Evolutionary conservation across 345 rosid genomes (phyloP), one percentile per base, ranked within the genome.

Genomic region (Citrus hindsii): DNA sequence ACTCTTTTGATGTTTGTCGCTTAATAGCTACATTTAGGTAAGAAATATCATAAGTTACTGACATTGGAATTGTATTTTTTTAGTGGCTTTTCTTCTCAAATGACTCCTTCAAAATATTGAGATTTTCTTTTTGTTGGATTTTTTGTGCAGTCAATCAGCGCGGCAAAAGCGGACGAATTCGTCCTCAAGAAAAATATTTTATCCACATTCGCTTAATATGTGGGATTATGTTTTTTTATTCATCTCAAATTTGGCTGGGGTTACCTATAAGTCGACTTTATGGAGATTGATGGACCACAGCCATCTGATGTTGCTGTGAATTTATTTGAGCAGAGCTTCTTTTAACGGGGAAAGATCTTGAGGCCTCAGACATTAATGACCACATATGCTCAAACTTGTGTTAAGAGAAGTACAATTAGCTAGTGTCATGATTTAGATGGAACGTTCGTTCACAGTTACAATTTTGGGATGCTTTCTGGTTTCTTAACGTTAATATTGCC

Each of bases 81-180:
- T 5, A n/a, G 32, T 60, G 14, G 64, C 64, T 24, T 25, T n/a
- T 60, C 64, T 60, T 60, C 64, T 60, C 27, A 12, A 3, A 60
- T 60, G 32, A 2, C 28, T 10, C 8, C 6, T 4, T 28, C 7
- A 8, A 64, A 64, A 6, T 64, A 64, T 64, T 63, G 30, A 64
- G 42, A 65, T 65, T 28, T 2, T 21, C 10, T 30, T 68, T 51
- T 51, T 24, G 69, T 69, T 79, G 73, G 4, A 2, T 51, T 71
- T 68, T 51, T 71, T 71, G 25, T 82, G 90, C 93, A 92, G 99
- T 85, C 99, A 4, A 89, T 97, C 79, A 94, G 96, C 86, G 85
- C 94, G 32, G 87, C 84, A 25, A 95, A 95, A 86, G 94, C 90
- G 21, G 99, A 93, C 58, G 97, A 93, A 71, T 90, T 93, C 79